Evolutionary conservation across 345 rosid genomes (phyloP).

Genomic region (Aquilaria malaccensis): DNA sequence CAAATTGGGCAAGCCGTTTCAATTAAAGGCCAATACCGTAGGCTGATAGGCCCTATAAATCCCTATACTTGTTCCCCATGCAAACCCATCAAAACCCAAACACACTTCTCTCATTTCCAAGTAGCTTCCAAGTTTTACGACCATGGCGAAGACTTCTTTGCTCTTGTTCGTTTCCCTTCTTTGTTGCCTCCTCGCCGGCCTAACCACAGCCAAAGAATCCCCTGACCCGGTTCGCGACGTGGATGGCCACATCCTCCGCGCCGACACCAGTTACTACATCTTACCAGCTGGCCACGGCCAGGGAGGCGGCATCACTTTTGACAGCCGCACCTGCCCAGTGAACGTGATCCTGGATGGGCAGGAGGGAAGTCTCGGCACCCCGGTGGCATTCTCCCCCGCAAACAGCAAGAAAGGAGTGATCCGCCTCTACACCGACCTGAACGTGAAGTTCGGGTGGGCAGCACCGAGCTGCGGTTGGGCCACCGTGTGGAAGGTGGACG

Average conservation of each 20-base stretch:
- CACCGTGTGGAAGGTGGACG: conserved; percentile 40
- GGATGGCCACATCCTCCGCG: conserved; percentile 12
- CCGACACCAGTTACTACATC: conserved; percentile 23
- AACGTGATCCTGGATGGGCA: conserved; percentile 21
- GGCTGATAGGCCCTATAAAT: no score
- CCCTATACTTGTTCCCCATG: no score
- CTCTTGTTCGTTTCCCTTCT: background rate
- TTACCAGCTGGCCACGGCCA: conserved; percentile 19
- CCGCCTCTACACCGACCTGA: conserved; percentile 29
- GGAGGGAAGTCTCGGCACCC: conserved; percentile 22
- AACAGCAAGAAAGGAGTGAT: conserved; percentile 17
- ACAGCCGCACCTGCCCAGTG: conserved; percentile 21
- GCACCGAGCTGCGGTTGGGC: conserved; percentile 35
- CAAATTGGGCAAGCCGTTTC: no score
- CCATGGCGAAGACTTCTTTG: no score
- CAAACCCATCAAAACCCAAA: no score
- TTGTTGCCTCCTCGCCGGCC: conserved; percentile 16
- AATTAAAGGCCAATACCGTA: no score
- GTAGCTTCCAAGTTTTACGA: no score
- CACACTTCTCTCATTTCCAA: no score
- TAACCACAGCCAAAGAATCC: background rate
- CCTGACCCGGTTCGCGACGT: conserved; percentile 25
- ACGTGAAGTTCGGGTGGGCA: conserved; percentile 32
- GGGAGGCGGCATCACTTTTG: conserved; percentile 31
- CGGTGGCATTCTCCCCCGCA: conserved; percentile 20